phyloP scores from a whole-genome alignment of 2,329 filamentous ascomycete species.

The Venturia pyrina region DNA sequence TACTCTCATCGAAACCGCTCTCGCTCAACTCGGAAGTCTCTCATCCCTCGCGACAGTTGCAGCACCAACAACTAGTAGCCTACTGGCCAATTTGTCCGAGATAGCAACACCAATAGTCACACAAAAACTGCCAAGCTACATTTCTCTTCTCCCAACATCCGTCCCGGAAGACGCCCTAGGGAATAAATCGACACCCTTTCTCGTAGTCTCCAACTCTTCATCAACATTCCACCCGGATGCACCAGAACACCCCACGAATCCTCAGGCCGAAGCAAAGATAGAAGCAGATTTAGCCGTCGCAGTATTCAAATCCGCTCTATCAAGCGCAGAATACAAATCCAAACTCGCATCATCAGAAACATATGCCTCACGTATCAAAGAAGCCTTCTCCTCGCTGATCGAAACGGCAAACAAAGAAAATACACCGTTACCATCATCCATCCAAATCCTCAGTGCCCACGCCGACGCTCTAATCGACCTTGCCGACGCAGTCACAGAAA shows the following conservation, averaged over 20 bases:
- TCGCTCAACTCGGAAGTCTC: conserved; percentile 48
- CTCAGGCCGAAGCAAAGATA: conserved; percentile 24
- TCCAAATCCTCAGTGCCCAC: conserved; percentile 42
- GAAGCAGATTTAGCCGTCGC: conserved; percentile 47
- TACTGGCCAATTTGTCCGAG: conserved; percentile 49
- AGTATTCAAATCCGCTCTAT: conserved; percentile 45
- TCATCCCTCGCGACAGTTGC: conserved; percentile 39
- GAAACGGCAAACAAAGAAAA: conserved; percentile 12
- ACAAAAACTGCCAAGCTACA: conserved; percentile 44
- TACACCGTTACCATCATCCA: conserved; percentile 25
- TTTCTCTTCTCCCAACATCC: conserved; percentile 27
- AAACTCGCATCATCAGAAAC: conserved; percentile 39
- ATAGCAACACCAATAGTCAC: conserved; percentile 43
- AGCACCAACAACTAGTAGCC: conserved; percentile 35
- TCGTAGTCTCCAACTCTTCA: conserved; percentile 21
- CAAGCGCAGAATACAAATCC: conserved; percentile 46
- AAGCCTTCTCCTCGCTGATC: conserved; percentile 24
- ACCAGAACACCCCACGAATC: conserved; percentile 27
- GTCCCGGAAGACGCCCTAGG: conserved; percentile 16
- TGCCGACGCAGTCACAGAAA: conserved; percentile 36
- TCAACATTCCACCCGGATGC: conserved; percentile 11
- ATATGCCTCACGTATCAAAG: conserved; percentile 37
- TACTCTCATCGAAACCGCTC: conserved; percentile 57
- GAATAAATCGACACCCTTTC: conserved; percentile 22
- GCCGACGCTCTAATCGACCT: conserved; percentile 47